Conservation (phyloP, 2,329 filamentous ascomycete species). For the Dothidotthia symphoricarpi region DNA sequence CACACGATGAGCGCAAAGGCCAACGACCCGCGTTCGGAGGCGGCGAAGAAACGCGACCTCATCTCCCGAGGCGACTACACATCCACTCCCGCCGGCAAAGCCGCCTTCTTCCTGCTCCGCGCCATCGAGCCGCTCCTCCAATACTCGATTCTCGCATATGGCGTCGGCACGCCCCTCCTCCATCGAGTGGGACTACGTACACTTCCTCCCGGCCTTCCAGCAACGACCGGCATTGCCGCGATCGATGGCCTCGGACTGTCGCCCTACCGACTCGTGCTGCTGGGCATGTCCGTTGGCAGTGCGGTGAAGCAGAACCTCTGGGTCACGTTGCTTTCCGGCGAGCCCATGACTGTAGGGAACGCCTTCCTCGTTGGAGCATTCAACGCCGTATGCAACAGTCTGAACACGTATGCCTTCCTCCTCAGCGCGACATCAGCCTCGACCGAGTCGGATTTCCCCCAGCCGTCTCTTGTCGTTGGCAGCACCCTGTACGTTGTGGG, state of each 20-base stretch:
- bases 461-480: conserved; percentile 49
- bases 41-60: conserved; percentile 35
- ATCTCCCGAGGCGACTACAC: conserved; percentile 45
- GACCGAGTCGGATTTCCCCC: conserved; percentile 42
- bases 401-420: conserved; percentile 57
- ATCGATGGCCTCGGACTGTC: conserved; percentile 51
- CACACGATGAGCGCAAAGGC: conserved; percentile 22
- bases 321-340: conserved; percentile 48
- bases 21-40: conserved; percentile 33
- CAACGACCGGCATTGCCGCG: conserved; percentile 40
- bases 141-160: conserved; percentile 50
- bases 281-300: conserved; percentile 55
- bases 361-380: conserved; percentile 50
- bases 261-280: conserved; percentile 51
- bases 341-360: conserved; percentile 49
- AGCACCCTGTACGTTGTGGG: conserved; percentile 52
- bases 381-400: conserved; percentile 57
- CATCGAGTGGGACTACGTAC: conserved; percentile 47
- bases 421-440: conserved; percentile 50
- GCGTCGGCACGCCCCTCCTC: conserved; percentile 46
- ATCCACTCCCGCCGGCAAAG: conserved; percentile 41
- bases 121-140: conserved; percentile 50
- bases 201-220: conserved; percentile 44
- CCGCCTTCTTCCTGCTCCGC: conserved; percentile 49
- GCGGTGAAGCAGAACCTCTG: conserved; percentile 59